These are phyloP conservation scores for Solanum boliviense DNA, from an alignment of 257 asterid species.

Conservation along the genomic window DNA sequence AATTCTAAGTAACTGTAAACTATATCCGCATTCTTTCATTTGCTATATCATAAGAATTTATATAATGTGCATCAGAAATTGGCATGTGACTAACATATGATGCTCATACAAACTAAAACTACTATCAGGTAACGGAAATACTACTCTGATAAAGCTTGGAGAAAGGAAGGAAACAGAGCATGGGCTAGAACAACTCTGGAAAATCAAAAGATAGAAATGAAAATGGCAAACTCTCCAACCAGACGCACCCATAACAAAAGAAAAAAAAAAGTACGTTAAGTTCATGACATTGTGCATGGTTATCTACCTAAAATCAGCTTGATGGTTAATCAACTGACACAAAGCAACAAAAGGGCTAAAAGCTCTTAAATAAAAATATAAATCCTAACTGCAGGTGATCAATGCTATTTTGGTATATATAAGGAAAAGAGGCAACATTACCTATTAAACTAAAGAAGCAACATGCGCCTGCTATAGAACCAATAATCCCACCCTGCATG, in stretches of 20 bases:
- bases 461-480: slow-evolving; percentile 64
- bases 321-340: neutral
- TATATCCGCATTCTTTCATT: neutral
- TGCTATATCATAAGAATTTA: neutral
- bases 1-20: neutral
- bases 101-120: neutral
- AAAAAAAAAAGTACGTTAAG: neutral
- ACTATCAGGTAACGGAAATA: neutral
- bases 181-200: neutral
- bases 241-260: neutral
- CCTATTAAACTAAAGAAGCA: slow-evolving; percentile 64
- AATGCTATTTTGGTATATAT: neutral
- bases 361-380: neutral
- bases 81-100: neutral
- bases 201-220: neutral
- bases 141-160: neutral
- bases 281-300: neutral
- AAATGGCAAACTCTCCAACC: neutral
- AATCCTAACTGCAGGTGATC: neutral
- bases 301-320: neutral
- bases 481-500: slow-evolving; percentile 70
- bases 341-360: neutral
- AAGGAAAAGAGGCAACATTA: slow-evolving; percentile 7
- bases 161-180: neutral
- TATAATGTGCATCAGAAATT: neutral